Evolutionary conservation across 495 filamentous ascomycete species (phyloP), one percentile per base, ranked within the genome.

Genomic region (Aspergillus taichungensis): DNA sequence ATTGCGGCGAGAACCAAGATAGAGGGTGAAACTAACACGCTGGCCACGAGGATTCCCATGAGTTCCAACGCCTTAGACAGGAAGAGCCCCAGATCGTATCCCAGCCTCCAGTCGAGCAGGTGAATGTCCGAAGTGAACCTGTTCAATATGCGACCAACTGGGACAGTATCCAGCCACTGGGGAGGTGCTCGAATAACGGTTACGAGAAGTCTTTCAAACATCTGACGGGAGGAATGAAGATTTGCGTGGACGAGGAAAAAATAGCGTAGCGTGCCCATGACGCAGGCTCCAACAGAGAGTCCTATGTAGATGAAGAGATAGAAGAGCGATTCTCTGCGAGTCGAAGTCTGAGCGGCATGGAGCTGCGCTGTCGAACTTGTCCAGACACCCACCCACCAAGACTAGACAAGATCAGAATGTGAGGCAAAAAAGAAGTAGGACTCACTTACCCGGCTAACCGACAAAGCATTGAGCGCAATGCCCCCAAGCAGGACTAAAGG

Each of bases 101-200:
- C 72, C n/a, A 88, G 56, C 27, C 72, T 69, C 14, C 32, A 62
- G 57, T 88, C 85, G 12, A 88, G 69, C 1, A 75, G 73, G 51
- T 79, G 73, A 54, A 89, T 85, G 55, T 89, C 85, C 6, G 81
- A 72, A 0, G 84, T 84, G 46, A 88, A 88, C 6, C 85, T 75
- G 63, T 89, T 90, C 10, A 88, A 53, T 30, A 88, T 78, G 14
- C 85, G 76, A 6, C 85, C 85, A 0, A 87, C 63, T 0, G 85
- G 85, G 0, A 87, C 82, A 2, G 85, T 88, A 57, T 90, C 85
- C 13, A 89, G 71, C 85, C 85, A 90, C 37, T 83, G 67, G 7
- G 84, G 61, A 1, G 84, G 85, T 13, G 84, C 73, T 10, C 82
- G 76, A 1, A 90, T 68, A 14, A 90, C 75, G 3, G 73, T 69